Base-by-base conservation (phyloP, 163 green algal genomes). In the Volvox carteri region DNA sequence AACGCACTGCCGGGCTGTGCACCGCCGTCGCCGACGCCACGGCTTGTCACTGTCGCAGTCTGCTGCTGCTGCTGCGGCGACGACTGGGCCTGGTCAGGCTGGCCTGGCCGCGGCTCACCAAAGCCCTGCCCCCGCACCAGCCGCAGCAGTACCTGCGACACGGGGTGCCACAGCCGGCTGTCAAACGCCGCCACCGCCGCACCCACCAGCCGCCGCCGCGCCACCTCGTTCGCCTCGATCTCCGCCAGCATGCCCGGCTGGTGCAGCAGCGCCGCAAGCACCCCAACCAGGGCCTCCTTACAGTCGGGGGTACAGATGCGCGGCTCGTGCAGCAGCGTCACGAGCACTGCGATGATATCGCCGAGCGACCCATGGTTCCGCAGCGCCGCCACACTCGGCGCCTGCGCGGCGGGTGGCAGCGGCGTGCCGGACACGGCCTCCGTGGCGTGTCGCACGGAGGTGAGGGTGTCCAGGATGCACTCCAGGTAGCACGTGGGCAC, bases 401-500 rank as follows among this genome's bases (percentile, higher is more conserved):
- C 39, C 50, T 46, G 30, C 35, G 84, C 84, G 9, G 70, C 84
- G n/a, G 84, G 70, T 41, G 70, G 70, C 84, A 84, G 54, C 5
- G 70, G 4, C 0, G 37, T 50, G 8, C 52, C 84, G 1, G 37
- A 41, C 14, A 25, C 70, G 8, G 84, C 70, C 70, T 84, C 70
- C 25, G 84, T 25, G 30, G 52, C 70, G 1, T 74, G 39, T 0
- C 84, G 54, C 39, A 84, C 25, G 1, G 42, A 65, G 18, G 84
- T 76, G 19, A 84, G 18, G 3, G 37, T 52, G 50, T 84, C 84
- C 28, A 96, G 78, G 30, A 89, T 18, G 41, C 90, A 72, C 16
- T 95, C 90, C 28, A 97, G 41, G 86, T 97, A 98, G 41, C 93
- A 90, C 74, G 97, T 93, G 0, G 96, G 95, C 30, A 98, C 93